A percentile compares a stretch with the other conserved stretches of the same genome.
Conservation (phyloP, 345 rosid genomes). For the Excoecaria agallocha region DNA sequence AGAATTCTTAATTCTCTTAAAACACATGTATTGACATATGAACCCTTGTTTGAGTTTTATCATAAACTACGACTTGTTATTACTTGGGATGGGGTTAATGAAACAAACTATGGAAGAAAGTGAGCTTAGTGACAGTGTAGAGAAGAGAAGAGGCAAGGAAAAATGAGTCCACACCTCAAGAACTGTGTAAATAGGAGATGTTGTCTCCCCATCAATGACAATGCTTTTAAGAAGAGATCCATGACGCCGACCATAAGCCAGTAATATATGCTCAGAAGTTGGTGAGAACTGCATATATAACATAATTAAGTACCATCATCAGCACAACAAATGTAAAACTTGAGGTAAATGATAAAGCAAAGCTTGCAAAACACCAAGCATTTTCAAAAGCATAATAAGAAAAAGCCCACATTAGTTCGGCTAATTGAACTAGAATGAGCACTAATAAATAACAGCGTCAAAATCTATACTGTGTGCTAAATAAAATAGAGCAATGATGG, state of each 20-base stretch:
- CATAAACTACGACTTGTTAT: not conserved
- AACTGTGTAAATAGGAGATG: conserved; percentile 83
- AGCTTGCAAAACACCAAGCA: not conserved
- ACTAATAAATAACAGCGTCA: not conserved
- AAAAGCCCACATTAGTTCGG: conserved; percentile 1
- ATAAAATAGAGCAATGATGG: not conserved
- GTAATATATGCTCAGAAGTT: conserved; percentile 85
- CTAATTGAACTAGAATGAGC: not conserved
- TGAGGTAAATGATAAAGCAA: not conserved
- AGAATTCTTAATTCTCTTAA: not conserved
- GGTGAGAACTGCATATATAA: conserved; percentile 82
- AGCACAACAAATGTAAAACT: not conserved
- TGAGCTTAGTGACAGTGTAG: not conserved
- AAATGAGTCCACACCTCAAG: conserved; percentile 59
- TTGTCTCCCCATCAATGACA: conserved; percentile 77
- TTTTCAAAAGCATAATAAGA: not conserved
- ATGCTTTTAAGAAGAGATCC: conserved; percentile 85
- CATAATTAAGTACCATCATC: conserved; percentile 9
- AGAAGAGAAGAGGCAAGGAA: not conserved
- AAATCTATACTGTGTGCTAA: not conserved
- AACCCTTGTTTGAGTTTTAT: not conserved
- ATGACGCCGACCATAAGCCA: conserved; percentile 97
- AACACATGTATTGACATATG: not conserved
- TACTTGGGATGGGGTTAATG: not conserved
- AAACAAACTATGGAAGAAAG: no score